Evolutionary conservation across 176 grass and related monocot genomes (phyloP).

Genomic region (Carex kokanica): DNA sequence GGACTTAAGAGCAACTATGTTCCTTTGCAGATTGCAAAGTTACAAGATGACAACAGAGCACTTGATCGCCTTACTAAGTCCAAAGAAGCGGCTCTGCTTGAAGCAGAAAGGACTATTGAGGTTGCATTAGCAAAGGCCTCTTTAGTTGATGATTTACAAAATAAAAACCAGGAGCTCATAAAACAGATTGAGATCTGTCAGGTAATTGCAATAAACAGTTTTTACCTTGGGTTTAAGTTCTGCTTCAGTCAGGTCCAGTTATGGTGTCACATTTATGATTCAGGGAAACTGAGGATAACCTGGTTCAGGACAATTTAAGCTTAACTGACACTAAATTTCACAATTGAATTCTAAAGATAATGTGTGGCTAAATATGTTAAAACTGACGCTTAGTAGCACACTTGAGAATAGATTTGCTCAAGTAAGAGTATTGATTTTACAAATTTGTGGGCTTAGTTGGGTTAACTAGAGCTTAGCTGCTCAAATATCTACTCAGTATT

Average conservation of each 20-base stretch:
- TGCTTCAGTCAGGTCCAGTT: not conserved
- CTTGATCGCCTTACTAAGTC: conserved; percentile 75
- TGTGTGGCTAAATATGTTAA: not conserved
- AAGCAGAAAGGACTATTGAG: conserved; percentile 89
- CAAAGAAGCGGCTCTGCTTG: conserved; percentile 78
- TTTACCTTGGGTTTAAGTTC: not conserved
- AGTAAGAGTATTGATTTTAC: not conserved
- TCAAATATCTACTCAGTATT: not conserved
- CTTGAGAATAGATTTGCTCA: not conserved
- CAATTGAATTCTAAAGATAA: not conserved
- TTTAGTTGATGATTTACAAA: conserved; percentile 92
- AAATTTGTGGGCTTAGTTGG: not conserved
- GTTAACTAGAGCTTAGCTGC: conserved; percentile 6
- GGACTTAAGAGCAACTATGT: conserved; percentile 3
- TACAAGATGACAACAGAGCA: conserved; percentile 74
- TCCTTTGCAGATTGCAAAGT: conserved; percentile 60
- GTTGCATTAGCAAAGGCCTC: conserved; percentile 84
- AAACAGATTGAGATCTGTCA: conserved; percentile 98
- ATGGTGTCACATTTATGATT: not conserved
- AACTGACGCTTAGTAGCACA: not conserved
- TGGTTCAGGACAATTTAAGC: not conserved
- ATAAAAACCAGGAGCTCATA: conserved; percentile 92
- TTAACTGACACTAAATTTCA: not conserved
- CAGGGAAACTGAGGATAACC: not conserved
- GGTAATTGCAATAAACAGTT: conserved; percentile 34